Base-by-base conservation (phyloP, 2,329 filamentous ascomycete genomes). In the Paecilomyces sp. region DNA sequence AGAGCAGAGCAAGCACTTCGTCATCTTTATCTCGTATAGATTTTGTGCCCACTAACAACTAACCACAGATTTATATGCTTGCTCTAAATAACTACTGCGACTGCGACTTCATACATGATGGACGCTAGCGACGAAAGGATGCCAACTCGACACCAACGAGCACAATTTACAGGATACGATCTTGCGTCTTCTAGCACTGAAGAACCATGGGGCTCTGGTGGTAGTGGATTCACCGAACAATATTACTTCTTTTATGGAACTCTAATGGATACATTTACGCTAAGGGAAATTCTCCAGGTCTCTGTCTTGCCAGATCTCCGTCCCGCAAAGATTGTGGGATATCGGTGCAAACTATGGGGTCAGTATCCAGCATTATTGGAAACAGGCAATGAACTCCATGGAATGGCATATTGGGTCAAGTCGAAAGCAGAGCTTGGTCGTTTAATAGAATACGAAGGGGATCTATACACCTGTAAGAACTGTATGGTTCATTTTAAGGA, bases 211-310 rank as follows among this genome's bases (percentile, higher is more conserved):
- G 13, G 36, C 28, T 30, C 33, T 24, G 30, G 59, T 51, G 54
- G 53, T 13, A 54, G 57, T 50, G 54, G n/a, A n/a, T 57, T 57
- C 25, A 31, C 24, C 28, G 36, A 54, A n/a, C 30, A 57, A 28
- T 54, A 34, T 8, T 71, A 70, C 60, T 70, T 71, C 62, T 69
- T 72, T 63, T 71, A 72, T 55, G 69, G 67, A 25, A 66, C 68
- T 11, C 58, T 72, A 13, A 63, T 64, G 41, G 64, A 71, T 22
- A 62, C 66, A 9, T 58, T 56, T 1, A 64, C 56, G 6, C 62
- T 64, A 13, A 25, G 52, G 5, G 33, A 56, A n/a, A 55, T 60
- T 53, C 36, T 63, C 7, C 52, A 60, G 28, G 15, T 47, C n/a
- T 9, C 15, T n/a, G 6, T 15, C 15, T 47, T 5, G 41, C 41